These are phyloP conservation scores for Penicillium robsamsonii DNA, from an alignment of 495 filamentous ascomycete species.

Conservation along the genomic window DNA sequence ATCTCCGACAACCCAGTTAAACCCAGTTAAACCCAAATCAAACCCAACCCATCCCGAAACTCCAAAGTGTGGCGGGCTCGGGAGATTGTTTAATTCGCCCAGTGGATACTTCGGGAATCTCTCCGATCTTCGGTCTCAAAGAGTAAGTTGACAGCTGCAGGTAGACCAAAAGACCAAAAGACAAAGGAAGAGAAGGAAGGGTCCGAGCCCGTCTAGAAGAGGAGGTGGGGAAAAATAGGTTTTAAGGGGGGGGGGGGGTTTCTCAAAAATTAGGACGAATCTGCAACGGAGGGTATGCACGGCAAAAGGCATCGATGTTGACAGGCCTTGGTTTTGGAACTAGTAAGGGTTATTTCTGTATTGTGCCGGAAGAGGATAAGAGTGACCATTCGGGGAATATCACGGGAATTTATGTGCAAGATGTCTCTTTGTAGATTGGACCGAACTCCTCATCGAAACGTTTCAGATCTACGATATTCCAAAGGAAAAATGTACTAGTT, in stretches of 20 bases:
- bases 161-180: conserved; percentile 11
- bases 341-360: conserved; percentile 10
- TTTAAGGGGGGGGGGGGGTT: background rate
- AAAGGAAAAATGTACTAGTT: conserved; percentile 2
- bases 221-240: background rate
- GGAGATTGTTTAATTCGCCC: conserved; percentile 25
- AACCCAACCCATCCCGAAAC: background rate
- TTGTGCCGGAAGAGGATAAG: conserved; percentile 13
- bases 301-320: background rate
- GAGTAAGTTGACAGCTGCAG: conserved; percentile 36
- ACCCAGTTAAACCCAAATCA: conserved; percentile 12
- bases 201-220: conserved; percentile 1
- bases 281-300: conserved; percentile 3
- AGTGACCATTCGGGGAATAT: conserved; percentile 4
- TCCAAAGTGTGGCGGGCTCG: conserved; percentile 15
- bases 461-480: conserved; percentile 23
- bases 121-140: conserved; percentile 35
- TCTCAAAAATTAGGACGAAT: conserved; percentile 3
- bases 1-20: conserved; percentile 20
- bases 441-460: conserved; percentile 30
- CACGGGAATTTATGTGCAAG: conserved; percentile 4
- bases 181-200: conserved; percentile 13
- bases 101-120: conserved; percentile 35
- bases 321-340: background rate
- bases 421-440: background rate